Evolutionary conservation across 306 rosid species (phyloP), one percentile per base, ranked within the genome.

Genomic region (Trichosanthes cucumerina): DNA sequence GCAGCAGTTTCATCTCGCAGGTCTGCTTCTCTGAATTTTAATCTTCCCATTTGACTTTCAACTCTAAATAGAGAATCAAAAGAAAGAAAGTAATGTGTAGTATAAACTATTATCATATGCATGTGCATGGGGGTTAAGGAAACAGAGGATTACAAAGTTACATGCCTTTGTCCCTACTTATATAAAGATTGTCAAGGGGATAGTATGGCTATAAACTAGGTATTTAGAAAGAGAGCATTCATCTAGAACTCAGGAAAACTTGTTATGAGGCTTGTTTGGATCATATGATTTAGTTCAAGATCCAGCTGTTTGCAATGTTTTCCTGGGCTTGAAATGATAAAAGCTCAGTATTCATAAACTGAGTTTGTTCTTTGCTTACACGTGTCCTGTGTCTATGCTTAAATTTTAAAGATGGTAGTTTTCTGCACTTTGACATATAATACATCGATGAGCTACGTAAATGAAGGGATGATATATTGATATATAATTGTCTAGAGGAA

Each of bases 1-100:
- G 86, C 86, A 63, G 34, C 79, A 85, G 64, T 83, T 87, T 82
- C 79, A 82, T 90, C 50, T 87, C 86, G 60, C 98, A 93, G 92
- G 97, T 92, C 73, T 18, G 41, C 54, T 49, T 78, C 33, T 47
- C 62, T 59, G 26, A 46, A 28, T 46, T 72, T 46, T 4, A 72
- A 4, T 31, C 28, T 52, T 18, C 60, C 26, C 78, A 52, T 47
- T 41, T 50, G 8, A 28, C 58, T 31, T 73, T 72, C 43, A 47
- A 49, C 41, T 26, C 13, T 72, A 47, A 16, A 73, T 15, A 16
- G 43, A 73, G 24, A 73, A 14, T 62, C 1, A 16, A 16, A 23
- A 0, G 10, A 47, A 4, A 72, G 41, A 26, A 44, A 72, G 0
- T 2, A 3, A 46, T 14, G 16, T 7, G 2, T 46, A 44, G 11